Evolutionary conservation across 2,329 filamentous ascomycete species (phyloP).

Genomic region (Didymella glomerata): DNA sequence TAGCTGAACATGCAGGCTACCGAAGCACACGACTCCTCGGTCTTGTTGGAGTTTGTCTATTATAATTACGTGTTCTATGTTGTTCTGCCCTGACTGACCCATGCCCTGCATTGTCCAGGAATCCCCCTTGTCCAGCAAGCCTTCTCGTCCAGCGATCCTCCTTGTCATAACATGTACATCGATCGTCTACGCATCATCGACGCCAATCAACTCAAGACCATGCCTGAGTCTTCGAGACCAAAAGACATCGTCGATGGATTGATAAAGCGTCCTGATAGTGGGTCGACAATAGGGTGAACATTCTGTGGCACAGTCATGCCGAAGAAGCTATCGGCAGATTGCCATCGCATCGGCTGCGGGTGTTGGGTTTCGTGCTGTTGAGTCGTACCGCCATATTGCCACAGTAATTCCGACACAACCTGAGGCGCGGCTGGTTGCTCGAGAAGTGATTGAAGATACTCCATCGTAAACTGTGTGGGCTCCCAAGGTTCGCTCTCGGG

Average conservation of each 20-base stretch:
- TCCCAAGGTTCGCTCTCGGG: not conserved
- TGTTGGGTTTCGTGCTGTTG: not conserved
- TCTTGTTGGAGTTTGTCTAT: not conserved
- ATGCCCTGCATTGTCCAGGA: not conserved
- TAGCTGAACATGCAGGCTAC: not conserved
- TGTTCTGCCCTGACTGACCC: not conserved
- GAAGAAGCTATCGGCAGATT: not conserved
- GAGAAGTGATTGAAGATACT: not conserved
- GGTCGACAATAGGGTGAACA: not conserved
- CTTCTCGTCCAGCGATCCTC: not conserved
- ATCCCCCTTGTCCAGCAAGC: not conserved
- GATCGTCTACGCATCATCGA: not conserved
- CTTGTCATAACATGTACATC: not conserved
- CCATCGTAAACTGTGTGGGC: not conserved
- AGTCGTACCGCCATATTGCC: not conserved
- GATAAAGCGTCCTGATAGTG: constrained; percentile 2
- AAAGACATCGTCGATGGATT: not conserved
- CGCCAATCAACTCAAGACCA: not conserved
- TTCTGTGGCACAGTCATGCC: not conserved
- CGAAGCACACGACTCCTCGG: not conserved
- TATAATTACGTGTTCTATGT: not conserved
- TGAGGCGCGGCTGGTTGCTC: not conserved
- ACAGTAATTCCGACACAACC: not conserved
- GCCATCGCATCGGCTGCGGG: not conserved
- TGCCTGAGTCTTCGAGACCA: not conserved